phyloP scores from a whole-genome alignment of 148 eudicot genomes.

The Vaccinium macrocarpon region DNA sequence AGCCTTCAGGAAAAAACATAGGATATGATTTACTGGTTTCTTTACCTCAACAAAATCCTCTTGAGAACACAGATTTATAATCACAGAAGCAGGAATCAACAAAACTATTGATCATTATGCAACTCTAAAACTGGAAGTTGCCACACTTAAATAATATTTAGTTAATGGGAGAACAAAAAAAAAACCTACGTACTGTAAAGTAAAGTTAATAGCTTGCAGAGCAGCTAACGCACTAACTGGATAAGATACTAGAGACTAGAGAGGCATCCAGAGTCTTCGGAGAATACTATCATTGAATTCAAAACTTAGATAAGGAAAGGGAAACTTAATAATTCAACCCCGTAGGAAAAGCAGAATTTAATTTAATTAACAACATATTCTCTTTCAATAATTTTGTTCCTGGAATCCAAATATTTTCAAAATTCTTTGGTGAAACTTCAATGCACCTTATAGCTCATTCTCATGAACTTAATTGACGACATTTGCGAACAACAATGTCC shows the following conservation, averaged over 20 bases:
- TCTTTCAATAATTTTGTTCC: neutral
- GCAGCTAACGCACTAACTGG: neutral
- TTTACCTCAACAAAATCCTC: neutral
- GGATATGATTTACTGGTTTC: neutral
- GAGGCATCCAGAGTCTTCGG: neutral
- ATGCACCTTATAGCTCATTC: neutral
- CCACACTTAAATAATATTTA: neutral
- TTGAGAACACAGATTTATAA: neutral
- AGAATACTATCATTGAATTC: neutral
- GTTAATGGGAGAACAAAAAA: neutral
- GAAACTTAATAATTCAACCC: neutral
- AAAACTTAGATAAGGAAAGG: neutral
- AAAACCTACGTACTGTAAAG: neutral
- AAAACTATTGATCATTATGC: neutral
- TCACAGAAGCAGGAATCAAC: neutral
- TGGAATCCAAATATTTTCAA: neutral
- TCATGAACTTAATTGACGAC: neutral
- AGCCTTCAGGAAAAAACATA: neutral
- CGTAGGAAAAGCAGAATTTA: neutral
- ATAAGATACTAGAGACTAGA: neutral
- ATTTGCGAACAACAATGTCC: neutral
- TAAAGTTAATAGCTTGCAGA: neutral
- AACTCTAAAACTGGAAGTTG: neutral
- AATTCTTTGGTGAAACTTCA: neutral
- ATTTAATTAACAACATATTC: neutral